Evolutionary conservation across 805 yeast genomes (phyloP), one percentile per base, ranked within the genome.

Genomic region (Starmerella riodocensis): DNA sequence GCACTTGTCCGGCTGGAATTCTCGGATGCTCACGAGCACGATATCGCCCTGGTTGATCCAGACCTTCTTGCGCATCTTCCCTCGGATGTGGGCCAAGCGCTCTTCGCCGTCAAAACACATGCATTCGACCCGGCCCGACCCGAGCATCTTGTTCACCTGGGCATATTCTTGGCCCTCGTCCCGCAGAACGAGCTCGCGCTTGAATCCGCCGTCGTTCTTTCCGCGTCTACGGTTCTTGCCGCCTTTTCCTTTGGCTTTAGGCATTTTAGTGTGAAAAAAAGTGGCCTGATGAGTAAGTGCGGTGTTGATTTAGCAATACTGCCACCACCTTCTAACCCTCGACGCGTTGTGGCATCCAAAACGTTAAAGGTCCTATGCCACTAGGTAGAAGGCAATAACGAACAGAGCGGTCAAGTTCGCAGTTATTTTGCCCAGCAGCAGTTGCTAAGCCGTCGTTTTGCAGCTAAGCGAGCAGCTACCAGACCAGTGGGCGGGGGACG

Each of bases 21-120:
- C 99, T 72, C 99, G 85, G 55, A 91, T 74, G 6, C 95, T 86
- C 34, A 88, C 91, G 58, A 91, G 69, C 53, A 91, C 84, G 54
- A 91, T 91, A 61, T 91, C 99, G 68, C 98, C 98, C 63, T 85
- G 97, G 34, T 82, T 82, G 84, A 91, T 86, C 99, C 99, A 91
- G 46, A 91, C 98, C 74, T 88, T 91, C 78, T 91, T 91, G 74
- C 99, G 82, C 67, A 91, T 74, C 62, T 91, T 91, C 56, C 99
- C 99, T 73, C 99, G 83, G 58, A 91, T 91, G 60, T 88, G 98
- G 16, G 94, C 98, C 74, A 85, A 74, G 70, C 99, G 78, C 61
- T 76, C 82, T 53, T 71, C 69, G 50, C 94, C 95, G 59, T 91
- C 99, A 58, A 91, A 91, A 67, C 98, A 91, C 36, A 76, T 63